These are phyloP conservation scores for Trebouxiophyceae sp. DNA, from an alignment of 163 green algal species.

Conservation along the genomic window DNA sequence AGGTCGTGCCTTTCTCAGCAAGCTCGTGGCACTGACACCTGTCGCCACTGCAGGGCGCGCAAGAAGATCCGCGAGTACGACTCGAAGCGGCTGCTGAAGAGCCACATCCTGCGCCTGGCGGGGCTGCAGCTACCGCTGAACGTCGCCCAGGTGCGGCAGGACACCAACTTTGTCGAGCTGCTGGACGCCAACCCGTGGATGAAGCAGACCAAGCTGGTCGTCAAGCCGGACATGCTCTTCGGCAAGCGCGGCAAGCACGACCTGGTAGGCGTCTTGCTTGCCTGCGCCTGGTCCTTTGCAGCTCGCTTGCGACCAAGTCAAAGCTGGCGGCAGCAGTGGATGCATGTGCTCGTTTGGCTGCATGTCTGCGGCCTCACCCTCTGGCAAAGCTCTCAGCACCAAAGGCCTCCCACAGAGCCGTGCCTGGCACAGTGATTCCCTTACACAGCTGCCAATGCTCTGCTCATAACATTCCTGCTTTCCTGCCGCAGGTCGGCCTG, in stretches of 20 bases:
- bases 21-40: too few relatives aligned
- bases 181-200: conserved; percentile 53
- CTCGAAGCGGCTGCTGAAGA: conserved; percentile 77
- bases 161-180: conserved; percentile 45
- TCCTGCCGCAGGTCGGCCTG: conserved; percentile 66
- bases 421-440: too few relatives aligned
- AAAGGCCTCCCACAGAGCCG: too few relatives aligned
- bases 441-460: too few relatives aligned
- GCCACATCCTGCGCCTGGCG: conserved; percentile 59
- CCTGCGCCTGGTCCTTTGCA: too few relatives aligned
- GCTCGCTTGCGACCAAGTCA: too few relatives aligned
- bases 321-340: too few relatives aligned
- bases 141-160: conserved; percentile 51
- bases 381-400: too few relatives aligned
- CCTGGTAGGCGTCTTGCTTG: conserved; percentile 44
- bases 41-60: conserved; percentile 55
- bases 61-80: conserved; percentile 79
- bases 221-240: conserved; percentile 97
- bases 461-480: too few relatives aligned
- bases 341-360: too few relatives aligned
- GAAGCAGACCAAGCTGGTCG: conserved; percentile 48
- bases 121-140: conserved; percentile 73
- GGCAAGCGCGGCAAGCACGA: conserved; percentile 92
- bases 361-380: too few relatives aligned
- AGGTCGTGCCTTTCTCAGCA: too few relatives aligned